These are phyloP conservation scores for Fusarium odoratissimum DNA, from an alignment of 2,329 filamentous ascomycete genomes.

Conservation along the genomic window DNA sequence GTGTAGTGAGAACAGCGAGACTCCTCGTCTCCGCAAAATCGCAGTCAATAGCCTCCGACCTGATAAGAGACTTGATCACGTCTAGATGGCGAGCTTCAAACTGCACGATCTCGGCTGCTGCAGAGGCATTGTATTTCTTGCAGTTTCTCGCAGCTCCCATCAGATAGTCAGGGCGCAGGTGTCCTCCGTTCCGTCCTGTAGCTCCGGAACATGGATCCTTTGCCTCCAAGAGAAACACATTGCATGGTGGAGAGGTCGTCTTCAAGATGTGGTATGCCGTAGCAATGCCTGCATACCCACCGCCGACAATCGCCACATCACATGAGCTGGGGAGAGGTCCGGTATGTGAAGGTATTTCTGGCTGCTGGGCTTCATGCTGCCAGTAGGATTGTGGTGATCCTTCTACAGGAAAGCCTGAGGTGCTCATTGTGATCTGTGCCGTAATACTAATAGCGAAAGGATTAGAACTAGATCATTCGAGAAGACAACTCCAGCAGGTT, in stretches of 20 bases:
- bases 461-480: not conserved
- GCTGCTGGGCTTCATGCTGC: not conserved
- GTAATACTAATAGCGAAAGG: not conserved
- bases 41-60: not conserved
- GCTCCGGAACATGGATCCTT: not conserved
- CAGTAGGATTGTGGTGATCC: not conserved
- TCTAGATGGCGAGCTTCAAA: not conserved
- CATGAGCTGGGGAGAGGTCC: not conserved
- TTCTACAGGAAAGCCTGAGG: not conserved
- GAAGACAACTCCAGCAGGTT: not conserved
- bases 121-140: not conserved
- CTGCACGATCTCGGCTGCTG: not conserved
- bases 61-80: not conserved
- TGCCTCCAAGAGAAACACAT: not conserved
- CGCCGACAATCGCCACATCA: not conserved
- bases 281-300: not conserved
- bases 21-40: not conserved
- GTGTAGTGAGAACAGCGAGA: not conserved
- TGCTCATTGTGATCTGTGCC: not conserved
- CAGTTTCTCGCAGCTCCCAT: not conserved
- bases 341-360: not conserved
- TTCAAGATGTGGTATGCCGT: not conserved
- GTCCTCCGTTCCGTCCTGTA: not conserved
- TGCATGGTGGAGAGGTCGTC: not conserved
- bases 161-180: not conserved